Evolutionary conservation across 75 land plant species (phyloP), one percentile per base, ranked within the genome.

Genomic region (Pinus albicaulis): DNA sequence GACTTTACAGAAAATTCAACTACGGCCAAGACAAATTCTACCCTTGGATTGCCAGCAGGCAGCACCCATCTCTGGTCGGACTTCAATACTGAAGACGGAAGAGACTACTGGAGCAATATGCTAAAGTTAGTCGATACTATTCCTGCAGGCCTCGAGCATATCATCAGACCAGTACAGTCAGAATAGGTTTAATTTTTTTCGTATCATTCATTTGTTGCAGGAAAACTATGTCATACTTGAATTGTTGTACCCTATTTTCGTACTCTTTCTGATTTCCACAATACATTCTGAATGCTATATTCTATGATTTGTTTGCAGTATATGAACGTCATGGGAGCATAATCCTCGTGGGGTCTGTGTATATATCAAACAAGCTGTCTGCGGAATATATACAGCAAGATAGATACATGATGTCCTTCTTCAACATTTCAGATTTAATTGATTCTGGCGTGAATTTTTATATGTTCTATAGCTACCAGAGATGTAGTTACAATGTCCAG

Each of bases 81-180:
- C n/a, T 38, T 68, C 4, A 68, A 68, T 41, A 20, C 53, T 3
- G 71, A 68, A 38, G 71, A 68, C 34, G 71, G 71, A 3, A 68
- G 41, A 68, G 71, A 68, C 24, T 68, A 68, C 71, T 68, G 71
- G 71, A 68, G 71, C 71, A 68, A 68, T 36, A 38, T 68, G 71
- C 19, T 68, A 41, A 68, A 68, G 71, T 41, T 68, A n/a, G 71
- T 68, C 3, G 71, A 68, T 10, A 68, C 71, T n/a, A 11, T 22
- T 4, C 48, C 71, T 0, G n/a, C 71, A 68, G 52, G 52, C 8
- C 48, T 22, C 34, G 52, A 68, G 41, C 41, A 68, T 68, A 68
- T 68, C 71, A 68, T 68, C 71, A 68, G 52, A 20, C 52, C 38
- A 10, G 48, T 38, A 13, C 71, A 68, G 38, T 63, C 26, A 25